Percentiles rank a stretch among this genome's conserved stretches.
These are phyloP conservation scores for Deinandra increscens DNA, from an alignment of 129 eudicot genomes.

Conservation along the genomic window DNA sequence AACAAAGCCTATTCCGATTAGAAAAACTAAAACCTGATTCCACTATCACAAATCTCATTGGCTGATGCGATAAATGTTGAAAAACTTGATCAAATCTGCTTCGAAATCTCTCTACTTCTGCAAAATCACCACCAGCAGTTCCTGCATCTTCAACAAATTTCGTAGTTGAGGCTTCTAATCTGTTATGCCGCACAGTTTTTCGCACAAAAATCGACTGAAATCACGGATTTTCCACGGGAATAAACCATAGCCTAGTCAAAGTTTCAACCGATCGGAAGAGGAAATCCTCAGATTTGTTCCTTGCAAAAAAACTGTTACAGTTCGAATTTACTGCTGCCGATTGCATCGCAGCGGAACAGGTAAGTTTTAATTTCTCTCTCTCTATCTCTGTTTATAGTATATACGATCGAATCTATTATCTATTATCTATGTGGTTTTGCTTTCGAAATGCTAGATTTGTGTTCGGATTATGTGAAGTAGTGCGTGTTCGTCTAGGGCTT, in stretches of 20 bases:
- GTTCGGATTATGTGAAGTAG: constrained; percentile 5
- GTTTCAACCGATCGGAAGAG: constrained; percentile 16
- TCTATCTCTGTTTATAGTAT: background rate
- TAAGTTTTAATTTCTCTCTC: constrained; percentile 1
- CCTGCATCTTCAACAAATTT: constrained; percentile 1
- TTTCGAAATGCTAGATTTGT: no score
- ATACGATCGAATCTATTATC: no score
- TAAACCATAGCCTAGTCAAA: no score
- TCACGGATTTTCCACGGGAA: no score
- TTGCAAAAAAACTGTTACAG: constrained; percentile 8
- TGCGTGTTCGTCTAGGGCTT: no score
- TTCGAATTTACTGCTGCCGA: constrained; percentile 16
- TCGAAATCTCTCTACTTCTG: background rate
- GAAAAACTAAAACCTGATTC: no score
- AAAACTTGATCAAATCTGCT: constrained; percentile 1
- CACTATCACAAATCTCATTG: constrained; percentile 30
- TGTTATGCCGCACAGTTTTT: background rate
- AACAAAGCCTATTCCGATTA: constrained; percentile 14
- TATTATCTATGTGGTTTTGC: background rate
- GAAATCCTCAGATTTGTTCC: constrained; percentile 29
- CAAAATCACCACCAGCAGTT: background rate
- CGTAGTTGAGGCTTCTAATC: background rate
- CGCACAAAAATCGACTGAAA: constrained; percentile 11
- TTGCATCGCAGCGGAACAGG: constrained; percentile 19
- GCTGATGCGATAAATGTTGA: constrained; percentile 1